A percentile compares a stretch with the other conserved stretches of the same genome.
Evolutionary conservation across 352 stramenopile species (phyloP).

Genomic region (Globisporangium canariense): DNA sequence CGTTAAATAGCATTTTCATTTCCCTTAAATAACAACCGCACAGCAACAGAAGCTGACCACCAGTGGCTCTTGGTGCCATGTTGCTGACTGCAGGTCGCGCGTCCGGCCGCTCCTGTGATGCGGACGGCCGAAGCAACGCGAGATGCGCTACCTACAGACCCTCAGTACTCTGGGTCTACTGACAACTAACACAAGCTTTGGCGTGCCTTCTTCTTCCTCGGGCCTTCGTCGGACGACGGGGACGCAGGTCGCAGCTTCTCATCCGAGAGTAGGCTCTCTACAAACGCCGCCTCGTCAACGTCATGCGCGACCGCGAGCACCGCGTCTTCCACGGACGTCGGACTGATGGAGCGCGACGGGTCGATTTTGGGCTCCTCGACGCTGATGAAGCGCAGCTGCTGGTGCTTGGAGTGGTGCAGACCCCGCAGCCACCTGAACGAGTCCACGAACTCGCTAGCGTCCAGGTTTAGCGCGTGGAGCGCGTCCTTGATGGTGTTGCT

Average conservation of each 20-base stretch:
- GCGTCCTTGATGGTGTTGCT: constrained; percentile 30
- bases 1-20: constrained; percentile 12
- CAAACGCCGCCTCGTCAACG: background rate
- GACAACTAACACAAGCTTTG: background rate
- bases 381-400: constrained; percentile 31
- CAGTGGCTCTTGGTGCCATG: background rate
- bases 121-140: background rate
- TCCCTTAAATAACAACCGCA: constrained; percentile 13
- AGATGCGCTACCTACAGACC: background rate
- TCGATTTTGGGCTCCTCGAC: constrained; percentile 36
- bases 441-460: constrained; percentile 26
- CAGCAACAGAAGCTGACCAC: background rate
- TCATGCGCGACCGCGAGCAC: background rate
- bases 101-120: constrained; percentile 6
- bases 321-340: constrained; percentile 33
- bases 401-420: constrained; percentile 18
- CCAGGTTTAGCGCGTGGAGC: constrained; percentile 22
- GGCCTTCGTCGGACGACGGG: background rate
- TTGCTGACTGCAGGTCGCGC: background rate
- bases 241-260: constrained; percentile 4
- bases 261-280: background rate
- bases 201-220: constrained; percentile 7
- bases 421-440: constrained; percentile 35
- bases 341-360: constrained; percentile 33
- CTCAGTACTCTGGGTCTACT: background rate